Evolutionary conservation across 305 asterid species (phyloP).

Genomic region (Fraxinus velutina): DNA sequence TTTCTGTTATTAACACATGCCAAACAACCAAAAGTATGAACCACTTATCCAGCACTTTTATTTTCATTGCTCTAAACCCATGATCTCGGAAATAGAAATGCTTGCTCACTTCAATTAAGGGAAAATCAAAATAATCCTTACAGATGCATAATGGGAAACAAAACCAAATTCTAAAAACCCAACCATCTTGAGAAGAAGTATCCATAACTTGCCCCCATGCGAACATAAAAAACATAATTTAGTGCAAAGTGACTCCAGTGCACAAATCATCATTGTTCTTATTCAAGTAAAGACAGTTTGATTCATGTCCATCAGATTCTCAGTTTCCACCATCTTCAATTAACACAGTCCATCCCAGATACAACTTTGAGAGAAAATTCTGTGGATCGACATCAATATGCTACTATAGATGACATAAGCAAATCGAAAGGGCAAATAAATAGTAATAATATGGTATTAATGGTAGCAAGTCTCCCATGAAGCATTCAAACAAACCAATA

Average conservation of each 20-base stretch:
- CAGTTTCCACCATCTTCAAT: background rate
- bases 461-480: background rate
- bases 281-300: background rate
- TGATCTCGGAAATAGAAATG: background rate
- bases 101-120: background rate
- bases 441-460: background rate
- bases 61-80: background rate
- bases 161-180: background rate
- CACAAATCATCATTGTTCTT: background rate
- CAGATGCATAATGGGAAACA: background rate
- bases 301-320: background rate
- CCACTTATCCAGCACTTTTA: background rate
- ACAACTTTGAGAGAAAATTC: background rate
- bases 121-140: background rate
- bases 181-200: background rate
- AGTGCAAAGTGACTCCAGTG: background rate
- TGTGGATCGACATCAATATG: background rate
- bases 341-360: background rate
- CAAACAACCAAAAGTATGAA: background rate
- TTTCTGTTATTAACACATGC: background rate
- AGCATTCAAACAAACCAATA: background rate
- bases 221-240: background rate
- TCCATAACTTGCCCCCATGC: background rate
- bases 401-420: background rate
- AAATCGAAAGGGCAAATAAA: background rate